These are phyloP conservation scores for Micractinium conductrix DNA, from an alignment of 139 green algal species.

Conservation along the genomic window DNA sequence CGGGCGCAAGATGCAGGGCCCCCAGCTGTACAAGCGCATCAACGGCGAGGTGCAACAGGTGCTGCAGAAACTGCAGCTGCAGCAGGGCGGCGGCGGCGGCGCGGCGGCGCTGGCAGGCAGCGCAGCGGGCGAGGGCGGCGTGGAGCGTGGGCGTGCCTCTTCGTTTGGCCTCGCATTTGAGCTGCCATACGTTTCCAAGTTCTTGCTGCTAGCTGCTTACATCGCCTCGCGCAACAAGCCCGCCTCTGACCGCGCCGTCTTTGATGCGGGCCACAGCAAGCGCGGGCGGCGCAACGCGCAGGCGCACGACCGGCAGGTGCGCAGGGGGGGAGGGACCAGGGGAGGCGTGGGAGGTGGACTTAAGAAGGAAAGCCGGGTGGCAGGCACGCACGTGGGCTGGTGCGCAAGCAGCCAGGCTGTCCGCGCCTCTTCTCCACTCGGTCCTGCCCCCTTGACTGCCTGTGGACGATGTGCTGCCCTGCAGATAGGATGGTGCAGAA, in stretches of 20 bases:
- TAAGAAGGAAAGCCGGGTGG: no score
- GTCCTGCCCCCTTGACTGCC: neutral
- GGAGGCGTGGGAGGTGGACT: neutral
- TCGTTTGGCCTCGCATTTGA: conserved; percentile 45
- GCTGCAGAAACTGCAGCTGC: neutral
- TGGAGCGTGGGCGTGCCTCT: neutral
- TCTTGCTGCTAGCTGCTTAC: conserved; percentile 64
- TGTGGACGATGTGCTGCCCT: no score
- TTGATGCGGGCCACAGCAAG: conserved; percentile 39
- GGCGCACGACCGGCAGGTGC: conserved; percentile 49
- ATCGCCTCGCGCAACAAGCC: conserved; percentile 65
- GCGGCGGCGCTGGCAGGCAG: neutral
- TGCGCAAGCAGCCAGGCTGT: neutral
- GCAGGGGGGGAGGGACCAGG: neutral
- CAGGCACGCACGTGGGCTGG: no score
- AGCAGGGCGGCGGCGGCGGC: neutral
- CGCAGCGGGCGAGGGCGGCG: neutral
- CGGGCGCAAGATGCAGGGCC: conserved; percentile 15
- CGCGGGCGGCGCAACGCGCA: conserved; percentile 32
- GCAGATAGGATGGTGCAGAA: no score
- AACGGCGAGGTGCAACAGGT: conserved; percentile 11
- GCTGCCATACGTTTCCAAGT: conserved; percentile 60
- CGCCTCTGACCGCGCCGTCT: conserved; percentile 57
- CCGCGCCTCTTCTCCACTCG: neutral
- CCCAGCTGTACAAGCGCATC: conserved; percentile 22